These are phyloP conservation scores for Globisporangium parvum DNA, from an alignment of 352 stramenopile genomes.

Conservation along the genomic window DNA sequence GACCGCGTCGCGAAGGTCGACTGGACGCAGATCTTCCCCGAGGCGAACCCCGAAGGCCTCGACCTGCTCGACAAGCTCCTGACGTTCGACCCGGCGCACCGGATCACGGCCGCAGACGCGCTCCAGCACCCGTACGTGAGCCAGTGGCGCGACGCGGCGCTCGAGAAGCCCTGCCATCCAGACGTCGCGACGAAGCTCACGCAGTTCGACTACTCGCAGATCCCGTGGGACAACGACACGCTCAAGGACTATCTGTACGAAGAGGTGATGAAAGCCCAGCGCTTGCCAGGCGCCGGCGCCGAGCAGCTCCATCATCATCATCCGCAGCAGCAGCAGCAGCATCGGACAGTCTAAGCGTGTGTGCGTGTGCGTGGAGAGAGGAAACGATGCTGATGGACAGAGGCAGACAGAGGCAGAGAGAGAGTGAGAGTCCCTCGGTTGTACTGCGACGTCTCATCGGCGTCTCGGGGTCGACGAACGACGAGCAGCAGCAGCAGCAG, in stretches of 20 bases:
- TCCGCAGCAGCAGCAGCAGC: too few species aligned
- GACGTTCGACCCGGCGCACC: constrained; percentile 82
- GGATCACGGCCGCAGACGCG: constrained; percentile 80
- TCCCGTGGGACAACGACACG: constrained; percentile 60
- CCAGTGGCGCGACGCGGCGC: constrained; percentile 58
- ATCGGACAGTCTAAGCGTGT: neutral
- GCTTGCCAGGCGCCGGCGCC: neutral
- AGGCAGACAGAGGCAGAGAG: too few species aligned
- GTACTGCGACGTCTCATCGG: too few species aligned
- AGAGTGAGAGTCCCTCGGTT: too few species aligned
- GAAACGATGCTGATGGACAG: neutral
- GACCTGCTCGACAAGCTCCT: constrained; percentile 85
- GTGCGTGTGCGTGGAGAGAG: neutral
- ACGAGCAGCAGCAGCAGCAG: too few species aligned
- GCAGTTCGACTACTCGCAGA: constrained; percentile 72
- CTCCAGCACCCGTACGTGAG: constrained; percentile 89
- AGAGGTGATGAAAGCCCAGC: constrained; percentile 73
- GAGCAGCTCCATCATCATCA: constrained; percentile 1
- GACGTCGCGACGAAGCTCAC: constrained; percentile 50
- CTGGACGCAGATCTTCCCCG: constrained; percentile 70
- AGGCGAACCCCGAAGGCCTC: constrained; percentile 81
- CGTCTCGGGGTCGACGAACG: too few species aligned
- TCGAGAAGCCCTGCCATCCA: constrained; percentile 50
- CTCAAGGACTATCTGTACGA: constrained; percentile 80
- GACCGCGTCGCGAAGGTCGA: constrained; percentile 66